These are phyloP conservation scores for Centrapalus pauciflorus DNA, from an alignment of 129 eudicot species.

Conservation along the genomic window DNA sequence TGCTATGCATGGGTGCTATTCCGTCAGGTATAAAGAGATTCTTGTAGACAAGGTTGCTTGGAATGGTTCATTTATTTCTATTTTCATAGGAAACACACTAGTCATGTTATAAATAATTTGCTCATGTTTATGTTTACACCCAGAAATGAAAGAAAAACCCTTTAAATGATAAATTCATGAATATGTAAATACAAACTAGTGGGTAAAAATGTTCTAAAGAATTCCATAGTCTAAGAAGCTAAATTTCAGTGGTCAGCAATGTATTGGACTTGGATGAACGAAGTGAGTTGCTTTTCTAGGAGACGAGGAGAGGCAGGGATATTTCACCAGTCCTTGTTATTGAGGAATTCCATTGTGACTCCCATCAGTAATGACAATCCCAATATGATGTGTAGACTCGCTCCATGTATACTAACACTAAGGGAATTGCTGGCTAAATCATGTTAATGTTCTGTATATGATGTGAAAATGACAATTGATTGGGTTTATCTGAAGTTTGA, in stretches of 20 bases:
- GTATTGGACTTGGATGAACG: not conserved
- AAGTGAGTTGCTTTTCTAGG: too few relatives aligned
- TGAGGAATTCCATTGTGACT: too few relatives aligned
- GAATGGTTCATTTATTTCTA: not conserved
- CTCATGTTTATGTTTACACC: not conserved
- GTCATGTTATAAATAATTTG: not conserved
- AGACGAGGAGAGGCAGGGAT: too few relatives aligned
- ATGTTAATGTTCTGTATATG: too few relatives aligned
- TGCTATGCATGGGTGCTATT: slow-evolving; percentile 96
- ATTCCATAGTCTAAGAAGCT: not conserved
- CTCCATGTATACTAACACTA: too few relatives aligned
- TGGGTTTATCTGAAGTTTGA: too few relatives aligned
- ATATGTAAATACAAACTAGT: not conserved
- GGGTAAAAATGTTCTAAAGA: not conserved
- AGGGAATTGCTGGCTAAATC: too few relatives aligned
- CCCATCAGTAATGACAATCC: too few relatives aligned
- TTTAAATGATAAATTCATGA: not conserved
- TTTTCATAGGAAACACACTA: not conserved
- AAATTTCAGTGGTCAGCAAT: not conserved
- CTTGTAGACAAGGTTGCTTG: slow-evolving; percentile 2
- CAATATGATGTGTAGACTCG: too few relatives aligned
- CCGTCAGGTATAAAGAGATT: slow-evolving; percentile 64
- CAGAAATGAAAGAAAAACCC: not conserved
- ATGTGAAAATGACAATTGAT: too few relatives aligned
- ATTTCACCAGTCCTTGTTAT: too few relatives aligned